Evolutionary conservation across 257 asterid genomes (phyloP).

Genomic region (Cruciata laevipes): DNA sequence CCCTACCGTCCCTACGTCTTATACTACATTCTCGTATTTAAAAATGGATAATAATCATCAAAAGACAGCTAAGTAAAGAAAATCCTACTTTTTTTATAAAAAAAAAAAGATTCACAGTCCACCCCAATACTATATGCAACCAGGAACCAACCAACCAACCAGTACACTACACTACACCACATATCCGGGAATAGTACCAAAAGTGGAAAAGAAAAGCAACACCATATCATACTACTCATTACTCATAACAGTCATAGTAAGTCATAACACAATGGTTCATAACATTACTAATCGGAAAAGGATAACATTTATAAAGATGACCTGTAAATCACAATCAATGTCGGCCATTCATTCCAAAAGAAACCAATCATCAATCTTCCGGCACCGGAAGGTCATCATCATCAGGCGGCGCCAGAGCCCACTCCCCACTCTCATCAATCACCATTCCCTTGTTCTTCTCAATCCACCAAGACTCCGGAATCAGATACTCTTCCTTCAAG

Average conservation of each 20-base stretch:
- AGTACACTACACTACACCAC: neutral
- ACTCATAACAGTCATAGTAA: too few species aligned
- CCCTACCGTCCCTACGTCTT: too few species aligned
- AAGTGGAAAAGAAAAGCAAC: neutral
- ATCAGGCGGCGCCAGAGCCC: constrained; percentile 51
- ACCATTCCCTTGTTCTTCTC: constrained; percentile 83
- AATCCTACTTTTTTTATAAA: too few species aligned
- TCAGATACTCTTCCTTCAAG: constrained; percentile 62
- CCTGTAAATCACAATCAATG: neutral
- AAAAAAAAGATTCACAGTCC: too few species aligned
- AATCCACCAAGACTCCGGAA: constrained; percentile 87
- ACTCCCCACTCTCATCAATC: constrained; percentile 45
- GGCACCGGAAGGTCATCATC: constrained; percentile 74
- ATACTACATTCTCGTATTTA: too few species aligned
- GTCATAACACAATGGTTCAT: neutral
- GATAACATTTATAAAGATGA: neutral
- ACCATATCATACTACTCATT: neutral
- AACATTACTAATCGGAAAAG: neutral
- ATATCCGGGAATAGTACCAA: neutral
- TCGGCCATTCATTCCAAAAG: neutral
- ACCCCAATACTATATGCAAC: too few species aligned
- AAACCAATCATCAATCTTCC: constrained; percentile 26
- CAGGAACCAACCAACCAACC: neutral
- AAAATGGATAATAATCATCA: too few species aligned
- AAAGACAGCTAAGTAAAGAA: too few species aligned